A percentile compares a stretch with the other conserved stretches of the same genome.
Conservation (phyloP, 164 flowering plant genomes). For the Aristolochia fimbriata region DNA sequence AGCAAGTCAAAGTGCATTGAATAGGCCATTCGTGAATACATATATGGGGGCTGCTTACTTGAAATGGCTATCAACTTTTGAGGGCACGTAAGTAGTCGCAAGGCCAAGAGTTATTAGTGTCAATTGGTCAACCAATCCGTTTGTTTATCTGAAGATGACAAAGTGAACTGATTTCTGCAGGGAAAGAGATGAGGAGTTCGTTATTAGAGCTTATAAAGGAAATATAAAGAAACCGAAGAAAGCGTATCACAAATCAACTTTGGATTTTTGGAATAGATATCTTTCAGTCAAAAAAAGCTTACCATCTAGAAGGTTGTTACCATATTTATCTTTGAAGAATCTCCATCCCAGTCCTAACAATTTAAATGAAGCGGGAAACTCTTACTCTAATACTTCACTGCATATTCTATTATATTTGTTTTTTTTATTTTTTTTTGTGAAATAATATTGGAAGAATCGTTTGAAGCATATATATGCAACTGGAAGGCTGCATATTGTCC, state of each 20-base stretch:
- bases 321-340: no score
- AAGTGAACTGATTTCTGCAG: conserved; percentile 26
- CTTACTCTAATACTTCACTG: no score
- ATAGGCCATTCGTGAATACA: conserved; percentile 63
- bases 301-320: conserved; percentile 46
- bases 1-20: conserved; percentile 35
- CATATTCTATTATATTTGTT: no score
- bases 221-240: conserved; percentile 44
- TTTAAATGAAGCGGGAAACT: no score
- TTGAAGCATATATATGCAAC: no score
- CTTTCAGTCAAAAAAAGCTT: conserved; percentile 76
- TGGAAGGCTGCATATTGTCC: no score
- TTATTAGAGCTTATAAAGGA: conserved; percentile 69
- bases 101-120: background rate
- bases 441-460: no score
- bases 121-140: background rate
- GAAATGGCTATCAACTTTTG: conserved; percentile 60
- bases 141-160: background rate
- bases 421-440: no score
- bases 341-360: no score
- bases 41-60: conserved; percentile 84
- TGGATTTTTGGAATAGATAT: conserved; percentile 70
- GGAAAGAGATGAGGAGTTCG: conserved; percentile 79
- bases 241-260: conserved; percentile 77
- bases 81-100: conserved; percentile 39